Evolutionary conservation across 2,329 filamentous ascomycete species (phyloP).

Genomic region (Ceratocystis alfenasii): DNA sequence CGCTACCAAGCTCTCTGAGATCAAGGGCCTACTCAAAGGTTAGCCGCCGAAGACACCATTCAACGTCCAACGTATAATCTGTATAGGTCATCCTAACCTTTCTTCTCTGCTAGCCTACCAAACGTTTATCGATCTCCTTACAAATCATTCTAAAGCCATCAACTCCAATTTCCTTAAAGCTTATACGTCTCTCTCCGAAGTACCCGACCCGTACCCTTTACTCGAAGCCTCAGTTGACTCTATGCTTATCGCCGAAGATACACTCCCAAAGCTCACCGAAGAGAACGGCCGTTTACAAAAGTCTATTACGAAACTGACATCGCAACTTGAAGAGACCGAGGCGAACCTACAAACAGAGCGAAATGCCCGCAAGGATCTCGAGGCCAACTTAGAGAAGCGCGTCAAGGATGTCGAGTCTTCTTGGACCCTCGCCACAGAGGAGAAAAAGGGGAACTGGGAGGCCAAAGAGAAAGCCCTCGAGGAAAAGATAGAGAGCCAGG

Average conservation of each 20-base stretch:
- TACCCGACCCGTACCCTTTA: conserved; percentile 88
- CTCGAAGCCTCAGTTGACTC: conserved; percentile 95
- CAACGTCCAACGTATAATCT: neutral
- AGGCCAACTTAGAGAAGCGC: conserved; percentile 62
- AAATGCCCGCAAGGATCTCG: conserved; percentile 57
- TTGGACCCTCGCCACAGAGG: conserved; percentile 78
- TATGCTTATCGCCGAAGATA: conserved; percentile 72
- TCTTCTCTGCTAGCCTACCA: conserved; percentile 62
- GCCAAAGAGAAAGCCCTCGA: conserved; percentile 83
- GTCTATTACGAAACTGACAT: conserved; percentile 60
- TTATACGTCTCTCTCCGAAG: conserved; percentile 88
- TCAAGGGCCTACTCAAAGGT: conserved; percentile 86
- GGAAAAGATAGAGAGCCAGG: conserved; percentile 90
- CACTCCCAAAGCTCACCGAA: conserved; percentile 72
- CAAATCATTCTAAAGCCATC: conserved; percentile 88
- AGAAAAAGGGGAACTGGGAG: conserved; percentile 94
- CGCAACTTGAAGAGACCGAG: conserved; percentile 74
- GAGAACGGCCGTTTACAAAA: conserved; percentile 83
- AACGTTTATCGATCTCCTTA: conserved; percentile 89
- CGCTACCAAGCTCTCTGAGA: conserved; percentile 68
- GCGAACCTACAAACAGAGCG: conserved; percentile 68
- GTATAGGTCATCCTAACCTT: neutral
- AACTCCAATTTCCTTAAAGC: conserved; percentile 87
- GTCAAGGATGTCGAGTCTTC: conserved; percentile 83
- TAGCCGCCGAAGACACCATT: neutral